These are phyloP conservation scores for Phytophthora lateralis DNA, from an alignment of 352 stramenopile genomes.

Conservation along the genomic window DNA sequence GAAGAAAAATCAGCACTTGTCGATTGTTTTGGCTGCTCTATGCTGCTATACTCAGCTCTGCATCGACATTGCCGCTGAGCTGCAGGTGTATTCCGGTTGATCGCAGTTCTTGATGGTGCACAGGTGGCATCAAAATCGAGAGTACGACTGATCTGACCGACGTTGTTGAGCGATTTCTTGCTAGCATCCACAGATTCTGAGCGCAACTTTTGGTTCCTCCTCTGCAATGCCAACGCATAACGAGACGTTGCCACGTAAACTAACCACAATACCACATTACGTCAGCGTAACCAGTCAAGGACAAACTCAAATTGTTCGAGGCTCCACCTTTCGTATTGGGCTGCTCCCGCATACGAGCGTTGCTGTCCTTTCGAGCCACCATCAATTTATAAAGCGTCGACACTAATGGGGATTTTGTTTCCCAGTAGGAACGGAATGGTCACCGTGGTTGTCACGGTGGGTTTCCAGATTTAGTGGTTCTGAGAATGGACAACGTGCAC, in stretches of 20 bases:
- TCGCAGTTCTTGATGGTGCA: too few species aligned
- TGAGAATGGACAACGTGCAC: not conserved
- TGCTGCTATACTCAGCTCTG: not conserved
- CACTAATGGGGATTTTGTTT: not conserved
- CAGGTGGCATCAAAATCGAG: too few species aligned
- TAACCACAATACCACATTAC: conserved; percentile 9
- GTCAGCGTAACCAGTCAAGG: not conserved
- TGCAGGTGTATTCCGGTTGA: not conserved
- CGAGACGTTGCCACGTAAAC: conserved; percentile 66
- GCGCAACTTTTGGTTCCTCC: conserved; percentile 38
- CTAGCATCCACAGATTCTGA: not conserved
- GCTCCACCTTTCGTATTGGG: conserved; percentile 15
- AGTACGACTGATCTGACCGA: too few species aligned
- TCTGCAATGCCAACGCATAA: conserved; percentile 60
- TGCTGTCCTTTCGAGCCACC: not conserved
- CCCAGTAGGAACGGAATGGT: too few species aligned
- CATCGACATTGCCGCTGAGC: not conserved
- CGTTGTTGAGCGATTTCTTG: not conserved
- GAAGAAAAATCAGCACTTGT: not conserved
- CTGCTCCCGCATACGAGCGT: not conserved
- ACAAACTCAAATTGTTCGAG: not conserved
- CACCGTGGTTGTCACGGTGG: too few species aligned
- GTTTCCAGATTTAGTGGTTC: not conserved
- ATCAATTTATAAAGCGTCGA: not conserved
- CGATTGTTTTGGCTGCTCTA: not conserved